Evolutionary conservation across 177 flowering plant genomes (phyloP).

Genomic region (Vitis hybrid): DNA sequence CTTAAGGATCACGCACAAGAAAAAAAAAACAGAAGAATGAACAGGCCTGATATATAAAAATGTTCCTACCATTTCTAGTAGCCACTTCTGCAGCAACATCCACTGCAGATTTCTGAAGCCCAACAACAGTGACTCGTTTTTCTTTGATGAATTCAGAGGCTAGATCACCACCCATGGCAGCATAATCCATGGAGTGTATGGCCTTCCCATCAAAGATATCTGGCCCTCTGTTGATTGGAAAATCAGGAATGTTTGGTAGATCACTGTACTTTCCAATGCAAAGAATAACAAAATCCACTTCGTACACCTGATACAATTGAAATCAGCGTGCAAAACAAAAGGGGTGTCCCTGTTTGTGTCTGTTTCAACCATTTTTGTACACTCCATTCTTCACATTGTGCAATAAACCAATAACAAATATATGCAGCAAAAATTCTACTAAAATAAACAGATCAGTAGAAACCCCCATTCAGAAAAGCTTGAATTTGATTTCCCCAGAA

Average conservation of each 20-base stretch:
- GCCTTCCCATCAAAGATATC: conserved; percentile 31
- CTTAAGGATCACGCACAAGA: neutral
- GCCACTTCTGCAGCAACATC: conserved; percentile 38
- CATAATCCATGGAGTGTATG: conserved; percentile 41
- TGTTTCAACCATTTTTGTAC: too few relatives aligned
- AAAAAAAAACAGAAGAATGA: neutral
- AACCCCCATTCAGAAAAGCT: too few relatives aligned
- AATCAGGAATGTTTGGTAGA: conserved; percentile 33
- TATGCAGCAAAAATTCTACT: neutral
- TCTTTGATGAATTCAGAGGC: conserved; percentile 27
- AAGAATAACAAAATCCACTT: conserved; percentile 39
- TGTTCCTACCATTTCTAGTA: conserved; percentile 23
- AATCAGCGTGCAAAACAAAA: too few relatives aligned
- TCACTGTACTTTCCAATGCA: conserved; percentile 40
- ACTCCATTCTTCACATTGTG: too few relatives aligned
- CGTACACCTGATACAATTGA: conserved; percentile 22
- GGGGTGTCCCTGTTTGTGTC: too few relatives aligned
- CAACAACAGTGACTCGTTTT: conserved; percentile 35
- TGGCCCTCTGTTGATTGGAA: conserved; percentile 25
- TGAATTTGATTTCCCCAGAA: too few relatives aligned
- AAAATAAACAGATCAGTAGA: too few relatives aligned
- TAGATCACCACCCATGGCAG: conserved; percentile 30
- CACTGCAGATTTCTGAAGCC: conserved; percentile 43
- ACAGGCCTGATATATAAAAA: neutral
- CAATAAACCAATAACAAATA: too few relatives aligned